Evolutionary conservation across 2,329 filamentous ascomycete genomes (phyloP).

Genomic region (Fusarium bulbicola): DNA sequence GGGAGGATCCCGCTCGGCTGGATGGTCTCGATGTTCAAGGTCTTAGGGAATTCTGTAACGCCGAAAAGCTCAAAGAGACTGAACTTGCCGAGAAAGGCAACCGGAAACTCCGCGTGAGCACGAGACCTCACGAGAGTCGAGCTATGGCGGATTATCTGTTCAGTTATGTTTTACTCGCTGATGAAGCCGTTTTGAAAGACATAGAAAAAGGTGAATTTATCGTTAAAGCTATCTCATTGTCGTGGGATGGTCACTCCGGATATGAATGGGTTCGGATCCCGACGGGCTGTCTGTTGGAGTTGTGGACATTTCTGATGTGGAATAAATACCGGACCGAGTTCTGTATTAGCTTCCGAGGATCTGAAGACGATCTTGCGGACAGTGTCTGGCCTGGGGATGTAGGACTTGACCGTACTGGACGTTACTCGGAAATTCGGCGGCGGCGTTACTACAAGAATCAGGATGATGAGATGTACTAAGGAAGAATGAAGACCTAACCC

Average conservation of each 20-base stretch:
- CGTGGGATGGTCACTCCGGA: background rate
- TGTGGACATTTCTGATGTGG: slow-evolving; percentile 1
- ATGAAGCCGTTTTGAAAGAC: background rate
- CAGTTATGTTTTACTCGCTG: background rate
- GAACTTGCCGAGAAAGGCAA: accelerated
- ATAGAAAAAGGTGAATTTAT: background rate
- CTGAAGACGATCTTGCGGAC: accelerated
- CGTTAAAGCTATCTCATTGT: background rate
- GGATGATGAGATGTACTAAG: too few relatives aligned
- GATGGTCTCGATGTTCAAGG: background rate
- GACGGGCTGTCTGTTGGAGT: slow-evolving; percentile 7
- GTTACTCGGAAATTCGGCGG: too few relatives aligned
- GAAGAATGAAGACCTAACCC: too few relatives aligned
- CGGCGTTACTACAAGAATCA: too few relatives aligned
- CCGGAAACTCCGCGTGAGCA: background rate
- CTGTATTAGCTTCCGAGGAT: too few relatives aligned
- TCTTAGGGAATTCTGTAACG: accelerated
- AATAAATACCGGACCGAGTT: background rate
- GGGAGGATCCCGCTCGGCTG: accelerated
- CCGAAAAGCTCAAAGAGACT: background rate
- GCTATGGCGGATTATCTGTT: background rate
- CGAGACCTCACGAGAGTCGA: background rate
- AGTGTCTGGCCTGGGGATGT: too few relatives aligned
- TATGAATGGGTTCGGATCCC: slow-evolving; percentile 7
- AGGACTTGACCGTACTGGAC: too few relatives aligned